These are phyloP conservation scores for Paecilomyces sp. DNA, from an alignment of 2,329 filamentous ascomycete species.

Conservation along the genomic window DNA sequence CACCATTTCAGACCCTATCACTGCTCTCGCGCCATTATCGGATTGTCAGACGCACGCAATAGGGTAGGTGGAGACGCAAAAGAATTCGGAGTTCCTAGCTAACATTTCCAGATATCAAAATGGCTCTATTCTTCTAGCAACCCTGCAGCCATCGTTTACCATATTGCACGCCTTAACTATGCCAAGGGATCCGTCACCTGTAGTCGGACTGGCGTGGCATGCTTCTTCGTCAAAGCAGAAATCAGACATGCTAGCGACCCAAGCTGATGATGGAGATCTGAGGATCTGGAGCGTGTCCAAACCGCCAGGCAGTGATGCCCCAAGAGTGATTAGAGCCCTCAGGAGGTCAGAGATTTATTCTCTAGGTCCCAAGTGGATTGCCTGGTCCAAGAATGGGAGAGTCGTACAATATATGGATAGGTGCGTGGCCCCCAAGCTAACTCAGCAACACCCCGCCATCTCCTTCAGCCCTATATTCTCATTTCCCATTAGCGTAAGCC, in stretches of 20 bases:
- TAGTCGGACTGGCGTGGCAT: conserved; percentile 87
- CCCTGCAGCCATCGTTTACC: conserved; percentile 82
- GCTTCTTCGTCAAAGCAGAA: conserved; percentile 93
- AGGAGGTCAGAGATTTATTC: conserved; percentile 69
- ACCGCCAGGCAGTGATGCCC: conserved; percentile 61
- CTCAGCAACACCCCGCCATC: background rate
- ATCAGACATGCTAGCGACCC: conserved; percentile 93
- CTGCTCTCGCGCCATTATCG: conserved; percentile 78
- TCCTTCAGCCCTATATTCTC: conserved; percentile 1
- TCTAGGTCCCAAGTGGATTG: conserved; percentile 85
- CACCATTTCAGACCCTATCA: conserved; percentile 92
- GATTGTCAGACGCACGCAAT: conserved; percentile 96
- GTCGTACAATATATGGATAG: conserved; percentile 88
- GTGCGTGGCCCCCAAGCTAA: conserved; percentile 48
- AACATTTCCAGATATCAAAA: conserved; percentile 68
- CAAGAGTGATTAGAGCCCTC: conserved; percentile 81
- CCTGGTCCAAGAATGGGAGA: conserved; percentile 96
- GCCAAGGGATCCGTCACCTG: conserved; percentile 73
- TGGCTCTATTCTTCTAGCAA: conserved; percentile 84
- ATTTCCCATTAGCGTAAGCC: background rate
- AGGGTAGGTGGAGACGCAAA: conserved; percentile 53
- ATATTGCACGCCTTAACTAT: conserved; percentile 90
- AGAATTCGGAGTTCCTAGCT: background rate
- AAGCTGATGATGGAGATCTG: conserved; percentile 85
- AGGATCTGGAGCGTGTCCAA: conserved; percentile 97